Evolutionary conservation across 2,329 filamentous ascomycete species (phyloP).

Genomic region (Leptographium flavum): DNA sequence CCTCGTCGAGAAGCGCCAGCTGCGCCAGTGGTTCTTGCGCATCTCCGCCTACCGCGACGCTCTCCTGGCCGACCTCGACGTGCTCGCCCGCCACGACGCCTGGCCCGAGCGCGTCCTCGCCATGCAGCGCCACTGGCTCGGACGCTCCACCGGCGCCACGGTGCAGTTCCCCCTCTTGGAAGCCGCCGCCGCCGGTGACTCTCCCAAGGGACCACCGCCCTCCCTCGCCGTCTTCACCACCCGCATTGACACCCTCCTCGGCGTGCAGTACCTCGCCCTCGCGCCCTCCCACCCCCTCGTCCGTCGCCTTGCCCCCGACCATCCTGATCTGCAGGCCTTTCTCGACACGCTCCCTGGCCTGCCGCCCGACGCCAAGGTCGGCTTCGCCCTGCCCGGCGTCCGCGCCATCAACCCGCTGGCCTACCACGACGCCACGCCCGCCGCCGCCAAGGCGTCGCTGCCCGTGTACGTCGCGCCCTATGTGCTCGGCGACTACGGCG

Average conservation of each 20-base stretch:
- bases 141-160: slow-evolving; percentile 58
- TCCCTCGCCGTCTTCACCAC: slow-evolving; percentile 69
- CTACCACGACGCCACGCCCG: slow-evolving; percentile 34
- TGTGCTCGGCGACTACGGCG: slow-evolving; percentile 72
- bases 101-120: slow-evolving; percentile 76
- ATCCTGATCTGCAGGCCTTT: slow-evolving; percentile 51
- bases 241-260: slow-evolving; percentile 73
- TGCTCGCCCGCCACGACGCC: slow-evolving; percentile 43
- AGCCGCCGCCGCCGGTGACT: not conserved
- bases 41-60: slow-evolving; percentile 67
- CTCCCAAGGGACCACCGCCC: slow-evolving; percentile 19
- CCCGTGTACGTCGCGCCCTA: slow-evolving; percentile 76
- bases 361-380: slow-evolving; percentile 44
- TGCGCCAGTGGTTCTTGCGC: slow-evolving; percentile 83
- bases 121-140: slow-evolving; percentile 83
- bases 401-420: slow-evolving; percentile 52
- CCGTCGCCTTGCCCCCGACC: slow-evolving; percentile 38
- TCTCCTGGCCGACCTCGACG: slow-evolving; percentile 56
- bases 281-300: slow-evolving; percentile 62
- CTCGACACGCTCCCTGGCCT: slow-evolving; percentile 45
- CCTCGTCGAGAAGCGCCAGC: slow-evolving; percentile 61
- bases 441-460: slow-evolving; percentile 39
- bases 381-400: slow-evolving; percentile 51
- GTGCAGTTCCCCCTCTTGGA: slow-evolving; percentile 52
- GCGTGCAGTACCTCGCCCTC: slow-evolving; percentile 72